These are phyloP conservation scores for Iberis pinnata DNA, from an alignment of 345 rosid species.

Conservation along the genomic window DNA sequence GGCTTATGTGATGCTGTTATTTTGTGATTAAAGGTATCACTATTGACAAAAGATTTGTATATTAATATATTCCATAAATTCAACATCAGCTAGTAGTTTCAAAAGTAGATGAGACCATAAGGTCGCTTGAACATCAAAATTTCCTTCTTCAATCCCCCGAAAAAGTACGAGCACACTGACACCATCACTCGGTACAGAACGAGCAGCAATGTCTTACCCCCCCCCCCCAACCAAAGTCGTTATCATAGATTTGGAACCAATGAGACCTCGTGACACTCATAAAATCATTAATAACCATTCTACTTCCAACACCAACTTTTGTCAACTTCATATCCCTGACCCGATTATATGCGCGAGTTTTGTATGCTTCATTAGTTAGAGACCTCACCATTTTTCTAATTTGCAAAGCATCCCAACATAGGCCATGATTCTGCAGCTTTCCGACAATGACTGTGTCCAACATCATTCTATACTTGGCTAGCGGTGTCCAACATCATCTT, in stretches of 20 bases:
- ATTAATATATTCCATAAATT: no score
- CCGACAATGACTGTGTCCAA: conserved; percentile 3
- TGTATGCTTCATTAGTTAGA: conserved; percentile 13
- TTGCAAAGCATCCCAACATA: conserved; percentile 13
- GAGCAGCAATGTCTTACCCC: conserved; percentile 9
- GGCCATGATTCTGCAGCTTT: conserved; percentile 1
- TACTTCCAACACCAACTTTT: background rate
- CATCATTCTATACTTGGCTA: no score
- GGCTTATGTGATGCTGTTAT: no score
- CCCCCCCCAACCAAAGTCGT: conserved; percentile 40
- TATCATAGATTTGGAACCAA: conserved; percentile 34
- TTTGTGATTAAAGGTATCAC: no score
- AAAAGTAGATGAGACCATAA: conserved; percentile 6
- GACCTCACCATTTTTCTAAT: conserved; percentile 1
- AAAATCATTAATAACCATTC: background rate
- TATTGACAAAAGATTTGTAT: no score
- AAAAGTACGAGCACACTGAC: conserved; percentile 6
- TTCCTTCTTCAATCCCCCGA: conserved; percentile 16
- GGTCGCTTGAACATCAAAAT: conserved; percentile 16
- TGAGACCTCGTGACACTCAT: conserved; percentile 26
- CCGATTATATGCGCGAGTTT: conserved; percentile 8
- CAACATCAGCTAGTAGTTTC: conserved; percentile 2
- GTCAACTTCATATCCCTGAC: background rate
- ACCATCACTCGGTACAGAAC: conserved; percentile 9
- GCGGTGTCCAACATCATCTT: no score